Evolutionary conservation across 2,329 filamentous ascomycete genomes (phyloP).

Genomic region (Hymenoscyphus albidus): DNA sequence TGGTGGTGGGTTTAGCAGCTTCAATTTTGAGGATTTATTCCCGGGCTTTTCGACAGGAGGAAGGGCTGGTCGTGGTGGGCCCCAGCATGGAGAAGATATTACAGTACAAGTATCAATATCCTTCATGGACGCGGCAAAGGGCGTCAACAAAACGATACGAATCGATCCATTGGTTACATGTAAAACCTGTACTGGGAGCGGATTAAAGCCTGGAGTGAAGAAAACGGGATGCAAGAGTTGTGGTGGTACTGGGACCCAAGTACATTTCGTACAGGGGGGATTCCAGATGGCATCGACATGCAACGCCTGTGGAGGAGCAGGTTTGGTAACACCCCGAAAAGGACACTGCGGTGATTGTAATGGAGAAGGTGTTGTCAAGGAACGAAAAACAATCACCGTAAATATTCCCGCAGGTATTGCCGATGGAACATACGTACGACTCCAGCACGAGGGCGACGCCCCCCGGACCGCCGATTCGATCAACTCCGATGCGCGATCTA

Average conservation of each 20-base stretch:
- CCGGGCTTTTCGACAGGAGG: constrained; percentile 66
- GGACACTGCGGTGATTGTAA: constrained; percentile 76
- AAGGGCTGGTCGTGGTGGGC: constrained; percentile 41
- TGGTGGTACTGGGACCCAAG: constrained; percentile 78
- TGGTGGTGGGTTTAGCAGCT: constrained; percentile 60
- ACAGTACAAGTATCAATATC: constrained; percentile 90
- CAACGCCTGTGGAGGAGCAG: constrained; percentile 72
- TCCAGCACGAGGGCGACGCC: constrained; percentile 83
- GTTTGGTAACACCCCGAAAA: constrained; percentile 70
- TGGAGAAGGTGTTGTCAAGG: constrained; percentile 79
- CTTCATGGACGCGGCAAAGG: constrained; percentile 95
- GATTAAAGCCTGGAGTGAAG: constrained; percentile 76
- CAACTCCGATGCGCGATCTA: constrained; percentile 58
- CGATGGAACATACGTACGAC: constrained; percentile 87
- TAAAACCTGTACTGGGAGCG: constrained; percentile 76
- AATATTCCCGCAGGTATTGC: constrained; percentile 96
- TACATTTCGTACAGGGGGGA: constrained; percentile 86
- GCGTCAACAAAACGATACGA: constrained; percentile 79
- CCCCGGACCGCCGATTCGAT: constrained; percentile 69
- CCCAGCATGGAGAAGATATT: constrained; percentile 81
- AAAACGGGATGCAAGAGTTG: constrained; percentile 72
- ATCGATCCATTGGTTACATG: constrained; percentile 81
- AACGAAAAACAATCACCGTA: constrained; percentile 77
- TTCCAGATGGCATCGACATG: constrained; percentile 77
- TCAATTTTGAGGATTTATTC: constrained; percentile 96